Evolutionary conservation across 352 stramenopile species (phyloP).

Genomic region (Aphanomyces cochlioides): DNA sequence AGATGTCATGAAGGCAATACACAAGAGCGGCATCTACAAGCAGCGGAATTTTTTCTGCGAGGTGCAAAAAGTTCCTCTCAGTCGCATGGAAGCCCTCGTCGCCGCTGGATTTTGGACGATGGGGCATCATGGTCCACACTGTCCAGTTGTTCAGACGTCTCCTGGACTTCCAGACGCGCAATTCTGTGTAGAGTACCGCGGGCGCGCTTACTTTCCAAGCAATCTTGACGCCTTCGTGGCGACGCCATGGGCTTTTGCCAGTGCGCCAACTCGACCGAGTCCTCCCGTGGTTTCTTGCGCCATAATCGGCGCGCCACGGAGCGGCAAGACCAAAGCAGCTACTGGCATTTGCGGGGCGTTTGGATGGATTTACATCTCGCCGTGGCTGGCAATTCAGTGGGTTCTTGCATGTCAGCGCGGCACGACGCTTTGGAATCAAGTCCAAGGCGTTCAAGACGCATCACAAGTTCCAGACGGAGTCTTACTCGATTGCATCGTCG

Average conservation of each 20-base stretch:
- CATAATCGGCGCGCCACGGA: neutral
- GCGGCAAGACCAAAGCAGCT: slow-evolving; percentile 1
- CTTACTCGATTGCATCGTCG: slow-evolving; percentile 4
- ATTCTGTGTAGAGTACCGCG: slow-evolving; percentile 9
- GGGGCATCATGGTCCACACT: slow-evolving; percentile 16
- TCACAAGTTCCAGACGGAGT: neutral
- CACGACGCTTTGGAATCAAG: neutral
- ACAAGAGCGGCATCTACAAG: neutral
- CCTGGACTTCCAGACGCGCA: neutral
- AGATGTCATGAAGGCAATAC: neutral
- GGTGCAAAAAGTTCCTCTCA: neutral
- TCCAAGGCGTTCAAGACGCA: neutral
- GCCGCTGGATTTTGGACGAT: slow-evolving; percentile 6
- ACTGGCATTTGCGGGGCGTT: neutral
- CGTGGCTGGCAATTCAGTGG: slow-evolving; percentile 6
- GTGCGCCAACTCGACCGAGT: neutral
- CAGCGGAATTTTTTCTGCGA: slow-evolving; percentile 9
- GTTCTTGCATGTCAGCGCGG: neutral
- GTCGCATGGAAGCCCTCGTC: slow-evolving; percentile 4
- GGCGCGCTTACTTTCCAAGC: neutral
- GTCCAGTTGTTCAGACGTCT: neutral
- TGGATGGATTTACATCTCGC: slow-evolving; percentile 1
- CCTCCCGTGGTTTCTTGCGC: neutral
- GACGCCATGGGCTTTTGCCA: neutral
- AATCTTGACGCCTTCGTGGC: slow-evolving; percentile 1